Evolutionary conservation across 495 filamentous ascomycete species (phyloP).

Genomic region (Penicillium ochrochloron): DNA sequence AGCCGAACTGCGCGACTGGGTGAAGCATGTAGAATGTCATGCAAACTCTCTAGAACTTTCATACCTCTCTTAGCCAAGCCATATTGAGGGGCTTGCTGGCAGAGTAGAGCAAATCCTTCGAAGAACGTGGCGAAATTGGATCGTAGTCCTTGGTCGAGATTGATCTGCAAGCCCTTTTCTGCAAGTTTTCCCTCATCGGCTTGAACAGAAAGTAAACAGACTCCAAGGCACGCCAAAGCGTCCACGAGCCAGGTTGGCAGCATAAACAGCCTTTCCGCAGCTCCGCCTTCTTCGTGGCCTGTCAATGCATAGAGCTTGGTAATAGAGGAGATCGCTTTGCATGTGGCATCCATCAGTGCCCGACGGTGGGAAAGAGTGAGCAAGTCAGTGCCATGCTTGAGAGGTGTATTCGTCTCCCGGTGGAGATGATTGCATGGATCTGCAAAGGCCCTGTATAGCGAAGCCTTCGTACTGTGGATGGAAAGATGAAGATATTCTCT

Average conservation of each 20-base stretch:
- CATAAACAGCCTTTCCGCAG: constrained; percentile 17
- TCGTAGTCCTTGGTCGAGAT: constrained; percentile 14
- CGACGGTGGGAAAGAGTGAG: constrained; percentile 26
- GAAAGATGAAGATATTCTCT: constrained; percentile 23
- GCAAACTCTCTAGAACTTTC: constrained; percentile 19
- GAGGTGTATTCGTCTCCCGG: constrained; percentile 3
- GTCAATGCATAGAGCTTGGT: constrained; percentile 18
- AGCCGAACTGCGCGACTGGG: neutral
- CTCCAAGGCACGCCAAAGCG: constrained; percentile 19
- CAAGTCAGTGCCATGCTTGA: constrained; percentile 15
- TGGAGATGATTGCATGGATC: constrained; percentile 28
- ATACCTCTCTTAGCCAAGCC: constrained; percentile 19
- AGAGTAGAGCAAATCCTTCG: constrained; percentile 18
- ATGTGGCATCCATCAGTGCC: constrained; percentile 20
- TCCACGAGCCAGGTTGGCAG: constrained; percentile 21
- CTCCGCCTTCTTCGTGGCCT: constrained; percentile 12
- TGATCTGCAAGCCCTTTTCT: constrained; percentile 18
- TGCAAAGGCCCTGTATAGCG: constrained; percentile 24
- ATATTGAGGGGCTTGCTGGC: constrained; percentile 16
- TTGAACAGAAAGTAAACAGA: constrained; percentile 27
- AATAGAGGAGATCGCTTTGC: constrained; percentile 20
- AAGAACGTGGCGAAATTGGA: constrained; percentile 16
- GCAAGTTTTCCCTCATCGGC: constrained; percentile 14
- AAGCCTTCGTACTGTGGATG: constrained; percentile 18
- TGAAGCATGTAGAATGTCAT: constrained; percentile 10